These are phyloP conservation scores for Penicillium robsamsonii DNA, from an alignment of 495 filamentous ascomycete genomes.

Conservation along the genomic window DNA sequence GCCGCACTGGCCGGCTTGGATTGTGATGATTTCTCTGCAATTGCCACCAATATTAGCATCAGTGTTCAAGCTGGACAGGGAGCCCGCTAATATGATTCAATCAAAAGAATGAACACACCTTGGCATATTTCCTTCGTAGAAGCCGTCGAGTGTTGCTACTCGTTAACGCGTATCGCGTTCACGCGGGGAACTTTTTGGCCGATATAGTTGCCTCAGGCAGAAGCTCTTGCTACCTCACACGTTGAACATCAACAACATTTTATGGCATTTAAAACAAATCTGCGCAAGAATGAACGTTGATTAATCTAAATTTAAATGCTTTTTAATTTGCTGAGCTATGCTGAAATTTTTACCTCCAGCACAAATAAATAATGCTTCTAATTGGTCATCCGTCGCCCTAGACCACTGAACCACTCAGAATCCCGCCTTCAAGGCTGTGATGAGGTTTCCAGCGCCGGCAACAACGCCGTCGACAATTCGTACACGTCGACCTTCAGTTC, in stretches of 20 bases:
- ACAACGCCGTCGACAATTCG: conserved; percentile 82
- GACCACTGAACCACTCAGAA: conserved; percentile 26
- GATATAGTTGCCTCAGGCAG: conserved; percentile 33
- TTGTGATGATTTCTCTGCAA: conserved; percentile 93
- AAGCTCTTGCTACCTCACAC: not conserved
- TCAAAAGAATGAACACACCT: conserved; percentile 30
- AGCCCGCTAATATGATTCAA: not conserved
- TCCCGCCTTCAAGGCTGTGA: conserved; percentile 41
- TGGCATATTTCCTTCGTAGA: conserved; percentile 40
- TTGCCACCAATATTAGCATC: conserved; percentile 5
- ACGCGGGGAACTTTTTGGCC: conserved; percentile 35
- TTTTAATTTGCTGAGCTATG: not conserved
- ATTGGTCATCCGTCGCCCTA: not conserved
- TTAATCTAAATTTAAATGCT: not conserved
- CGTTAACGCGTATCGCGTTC: conserved; percentile 43
- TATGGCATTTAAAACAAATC: not conserved
- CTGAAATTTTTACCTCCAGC: too few species aligned
- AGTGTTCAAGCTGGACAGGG: not conserved
- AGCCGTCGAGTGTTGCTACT: conserved; percentile 29
- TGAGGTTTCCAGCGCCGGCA: conserved; percentile 70
- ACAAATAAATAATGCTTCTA: too few species aligned
- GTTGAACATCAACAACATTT: conserved; percentile 19
- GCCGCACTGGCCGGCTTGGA: conserved; percentile 98
- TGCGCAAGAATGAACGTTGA: not conserved
- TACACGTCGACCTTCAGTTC: conserved; percentile 57